Evolutionary conservation across 257 asterid species (phyloP).

Genomic region (Ballota nigra): DNA sequence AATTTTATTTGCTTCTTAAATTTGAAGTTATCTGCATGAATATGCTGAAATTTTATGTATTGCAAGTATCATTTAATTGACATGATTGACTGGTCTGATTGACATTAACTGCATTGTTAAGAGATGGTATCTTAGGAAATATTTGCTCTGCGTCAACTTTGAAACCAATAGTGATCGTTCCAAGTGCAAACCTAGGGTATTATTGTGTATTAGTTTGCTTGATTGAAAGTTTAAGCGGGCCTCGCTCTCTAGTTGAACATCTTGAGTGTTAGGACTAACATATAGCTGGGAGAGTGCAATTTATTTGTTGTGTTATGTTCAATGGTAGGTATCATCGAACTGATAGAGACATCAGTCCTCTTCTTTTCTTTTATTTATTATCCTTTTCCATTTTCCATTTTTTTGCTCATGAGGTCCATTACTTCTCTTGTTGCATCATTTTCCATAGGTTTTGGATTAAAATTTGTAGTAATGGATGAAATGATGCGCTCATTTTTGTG

Average conservation of each 20-base stretch:
- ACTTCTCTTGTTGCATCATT: background rate
- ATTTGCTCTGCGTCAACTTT: background rate
- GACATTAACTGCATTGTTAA: background rate
- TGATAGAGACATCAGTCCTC: background rate
- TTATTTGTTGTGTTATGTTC: background rate
- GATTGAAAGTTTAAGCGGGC: background rate
- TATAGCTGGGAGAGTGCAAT: background rate
- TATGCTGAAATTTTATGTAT: background rate
- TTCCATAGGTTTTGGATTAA: background rate
- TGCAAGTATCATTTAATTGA: background rate
- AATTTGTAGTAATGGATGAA: background rate
- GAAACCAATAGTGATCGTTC: background rate
- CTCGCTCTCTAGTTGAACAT: background rate
- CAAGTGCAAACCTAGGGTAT: background rate
- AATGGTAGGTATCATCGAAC: background rate
- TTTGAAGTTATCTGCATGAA: conserved; percentile 7
- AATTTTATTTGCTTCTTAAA: background rate
- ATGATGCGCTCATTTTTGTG: background rate
- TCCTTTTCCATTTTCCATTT: background rate
- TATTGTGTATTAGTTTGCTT: background rate
- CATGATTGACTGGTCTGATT: background rate
- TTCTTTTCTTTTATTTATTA: conserved; percentile 6
- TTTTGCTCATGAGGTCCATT: background rate
- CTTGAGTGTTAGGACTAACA: background rate
- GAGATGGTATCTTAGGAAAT: background rate